Evolutionary conservation across 2,329 filamentous ascomycete species (phyloP).

Genomic region (Colletotrichum sp.): DNA sequence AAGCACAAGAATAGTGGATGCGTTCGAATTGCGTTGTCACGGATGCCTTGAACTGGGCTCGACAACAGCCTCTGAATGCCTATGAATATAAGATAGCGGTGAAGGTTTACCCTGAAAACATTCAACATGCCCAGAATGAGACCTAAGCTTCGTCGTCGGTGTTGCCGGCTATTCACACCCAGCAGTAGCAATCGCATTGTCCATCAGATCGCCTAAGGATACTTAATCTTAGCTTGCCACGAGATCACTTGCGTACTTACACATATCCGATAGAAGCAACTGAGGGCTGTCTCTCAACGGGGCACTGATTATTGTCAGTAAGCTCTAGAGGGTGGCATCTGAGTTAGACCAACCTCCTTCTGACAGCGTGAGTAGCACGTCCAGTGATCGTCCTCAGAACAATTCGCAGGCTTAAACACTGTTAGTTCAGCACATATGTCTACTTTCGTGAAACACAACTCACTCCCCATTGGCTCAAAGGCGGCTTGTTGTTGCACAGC

Average conservation of each 20-base stretch:
- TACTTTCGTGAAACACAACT: not conserved
- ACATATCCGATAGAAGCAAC: not conserved
- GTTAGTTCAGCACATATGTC: not conserved
- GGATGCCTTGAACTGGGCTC: too few species aligned
- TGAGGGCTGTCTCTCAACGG: not conserved
- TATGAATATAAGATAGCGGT: too few species aligned
- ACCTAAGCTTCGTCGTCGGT: too few species aligned
- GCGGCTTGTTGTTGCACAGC: not conserved
- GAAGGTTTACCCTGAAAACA: too few species aligned
- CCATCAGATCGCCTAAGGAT: not conserved
- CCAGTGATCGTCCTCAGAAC: not conserved
- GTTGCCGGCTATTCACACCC: too few species aligned
- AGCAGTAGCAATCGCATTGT: not conserved
- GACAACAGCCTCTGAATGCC: too few species aligned
- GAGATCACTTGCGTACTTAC: too few species aligned
- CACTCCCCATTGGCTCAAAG: not conserved
- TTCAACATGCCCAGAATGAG: too few species aligned
- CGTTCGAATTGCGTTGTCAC: too few species aligned
- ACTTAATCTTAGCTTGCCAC: too few species aligned
- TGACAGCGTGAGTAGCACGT: not conserved
- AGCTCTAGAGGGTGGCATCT: rapidly evolving
- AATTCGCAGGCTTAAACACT: not conserved
- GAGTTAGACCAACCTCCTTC: not conserved
- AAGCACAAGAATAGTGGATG: too few species aligned
- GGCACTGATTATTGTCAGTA: not conserved